phyloP scores from a whole-genome alignment of 1,284 basidiomycete genomes.

The Pterula multifida region DNA sequence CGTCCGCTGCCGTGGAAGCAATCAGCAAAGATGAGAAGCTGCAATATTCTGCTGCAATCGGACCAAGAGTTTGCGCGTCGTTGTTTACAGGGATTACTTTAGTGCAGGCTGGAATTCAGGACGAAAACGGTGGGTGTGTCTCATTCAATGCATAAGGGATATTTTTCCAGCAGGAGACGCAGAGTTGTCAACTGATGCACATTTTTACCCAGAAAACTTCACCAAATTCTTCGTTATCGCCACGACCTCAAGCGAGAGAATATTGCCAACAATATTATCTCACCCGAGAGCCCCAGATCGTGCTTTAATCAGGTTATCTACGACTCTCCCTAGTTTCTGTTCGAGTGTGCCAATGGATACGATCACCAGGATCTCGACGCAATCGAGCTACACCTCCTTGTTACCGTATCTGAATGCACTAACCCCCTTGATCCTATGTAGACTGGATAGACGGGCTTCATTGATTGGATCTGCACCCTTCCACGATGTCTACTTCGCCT shows the following conservation, averaged over 20 bases:
- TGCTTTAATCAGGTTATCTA: not conserved
- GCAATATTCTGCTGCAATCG: slow-evolving; percentile 53
- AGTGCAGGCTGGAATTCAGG: slow-evolving; percentile 49
- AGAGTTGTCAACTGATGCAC: not conserved
- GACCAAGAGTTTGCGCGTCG: slow-evolving; percentile 48
- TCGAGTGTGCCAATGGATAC: not conserved
- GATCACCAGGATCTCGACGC: slow-evolving; percentile 9
- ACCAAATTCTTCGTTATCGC: slow-evolving; percentile 39
- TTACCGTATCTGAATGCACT: slow-evolving; percentile 17
- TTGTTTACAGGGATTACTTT: slow-evolving; percentile 47
- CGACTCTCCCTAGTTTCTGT: not conserved
- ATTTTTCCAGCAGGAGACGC: not conserved
- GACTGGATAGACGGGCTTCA: slow-evolving; percentile 56
- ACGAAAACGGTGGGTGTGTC: slow-evolving; percentile 35
- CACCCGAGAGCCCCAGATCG: not conserved
- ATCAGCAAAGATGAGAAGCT: slow-evolving; percentile 23
- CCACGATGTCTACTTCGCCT: slow-evolving; percentile 47
- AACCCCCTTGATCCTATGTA: slow-evolving; percentile 16
- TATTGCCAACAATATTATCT: not conserved
- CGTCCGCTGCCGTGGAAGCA: slow-evolving; percentile 51
- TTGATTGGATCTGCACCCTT: slow-evolving; percentile 31
- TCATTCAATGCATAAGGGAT: no score
- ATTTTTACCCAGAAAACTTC: slow-evolving; percentile 34
- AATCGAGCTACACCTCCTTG: slow-evolving; percentile 13
- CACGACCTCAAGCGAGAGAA: not conserved